These are phyloP conservation scores for Microdochium trichocladiopsis DNA, from an alignment of 2,329 filamentous ascomycete species.

Conservation along the genomic window DNA sequence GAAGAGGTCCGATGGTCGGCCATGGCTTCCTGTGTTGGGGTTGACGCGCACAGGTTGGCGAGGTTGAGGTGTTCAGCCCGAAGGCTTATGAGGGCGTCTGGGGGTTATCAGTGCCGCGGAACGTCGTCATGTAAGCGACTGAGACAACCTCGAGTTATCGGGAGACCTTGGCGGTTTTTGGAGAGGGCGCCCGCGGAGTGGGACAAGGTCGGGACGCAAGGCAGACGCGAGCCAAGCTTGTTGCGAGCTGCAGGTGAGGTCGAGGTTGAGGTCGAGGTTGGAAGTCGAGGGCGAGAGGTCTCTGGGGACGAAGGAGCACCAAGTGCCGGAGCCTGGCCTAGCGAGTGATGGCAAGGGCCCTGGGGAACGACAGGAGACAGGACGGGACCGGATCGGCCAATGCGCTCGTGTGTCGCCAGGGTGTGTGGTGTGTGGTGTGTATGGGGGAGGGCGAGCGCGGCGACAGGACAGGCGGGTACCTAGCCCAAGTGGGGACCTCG, in stretches of 20 bases:
- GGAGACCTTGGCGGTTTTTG: slow-evolving; percentile 1
- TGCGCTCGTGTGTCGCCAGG: not conserved
- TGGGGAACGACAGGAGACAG: not conserved
- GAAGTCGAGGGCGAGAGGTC: not conserved
- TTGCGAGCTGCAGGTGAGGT: not conserved
- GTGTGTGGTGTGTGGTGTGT: not conserved
- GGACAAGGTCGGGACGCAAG: not conserved
- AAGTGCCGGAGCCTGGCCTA: not conserved
- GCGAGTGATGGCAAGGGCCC: not conserved
- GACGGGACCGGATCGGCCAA: not conserved
- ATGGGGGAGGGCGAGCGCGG: not conserved
- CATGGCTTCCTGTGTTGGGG: slow-evolving; percentile 22
- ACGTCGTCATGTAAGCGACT: slow-evolving; percentile 21
- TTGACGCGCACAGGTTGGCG: slow-evolving; percentile 22
- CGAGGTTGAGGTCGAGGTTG: not conserved
- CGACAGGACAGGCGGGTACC: not conserved
- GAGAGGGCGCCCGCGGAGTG: not conserved
- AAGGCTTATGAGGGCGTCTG: slow-evolving; percentile 21
- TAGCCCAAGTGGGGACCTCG: not conserved
- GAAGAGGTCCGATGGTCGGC: slow-evolving; percentile 17
- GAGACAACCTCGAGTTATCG: not conserved
- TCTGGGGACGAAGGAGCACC: not conserved
- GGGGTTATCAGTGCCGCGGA: slow-evolving; percentile 14
- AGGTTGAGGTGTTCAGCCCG: slow-evolving; percentile 15
- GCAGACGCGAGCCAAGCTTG: not conserved